These are phyloP conservation scores for Salix udensis DNA, from an alignment of 345 rosid species.

Conservation along the genomic window DNA sequence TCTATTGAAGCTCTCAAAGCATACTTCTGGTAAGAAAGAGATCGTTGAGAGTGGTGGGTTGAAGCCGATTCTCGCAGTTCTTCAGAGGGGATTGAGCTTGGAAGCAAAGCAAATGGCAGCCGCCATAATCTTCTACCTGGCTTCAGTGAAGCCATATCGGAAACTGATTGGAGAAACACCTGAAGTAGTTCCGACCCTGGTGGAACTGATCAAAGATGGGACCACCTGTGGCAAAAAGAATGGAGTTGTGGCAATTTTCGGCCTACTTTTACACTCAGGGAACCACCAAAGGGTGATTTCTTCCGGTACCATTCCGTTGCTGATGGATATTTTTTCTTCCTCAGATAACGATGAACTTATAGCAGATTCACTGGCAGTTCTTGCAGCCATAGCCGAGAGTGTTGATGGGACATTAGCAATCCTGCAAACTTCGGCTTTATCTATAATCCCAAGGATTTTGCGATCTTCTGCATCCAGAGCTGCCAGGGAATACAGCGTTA, in stretches of 20 bases:
- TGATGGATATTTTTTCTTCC: constrained; percentile 37
- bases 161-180: constrained; percentile 56
- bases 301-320: constrained; percentile 49
- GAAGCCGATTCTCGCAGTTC: constrained; percentile 40
- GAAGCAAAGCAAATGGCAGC: constrained; percentile 68
- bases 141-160: constrained; percentile 53
- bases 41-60: constrained; percentile 62
- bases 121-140: constrained; percentile 62
- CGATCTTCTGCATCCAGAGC: constrained; percentile 32
- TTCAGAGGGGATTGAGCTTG: constrained; percentile 45
- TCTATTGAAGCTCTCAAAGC: constrained; percentile 63
- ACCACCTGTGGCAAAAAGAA: constrained; percentile 58
- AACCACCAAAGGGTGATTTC: constrained; percentile 51
- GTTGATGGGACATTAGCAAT: constrained; percentile 48
- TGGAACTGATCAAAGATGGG: constrained; percentile 49
- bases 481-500: constrained; percentile 57
- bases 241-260: constrained; percentile 56
- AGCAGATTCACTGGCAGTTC: constrained; percentile 58
- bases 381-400: constrained; percentile 49
- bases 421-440: constrained; percentile 42
- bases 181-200: constrained; percentile 50
- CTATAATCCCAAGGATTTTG: constrained; percentile 31
- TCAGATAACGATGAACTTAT: constrained; percentile 45
- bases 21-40: constrained; percentile 44
- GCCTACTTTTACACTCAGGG: constrained; percentile 42